These are phyloP conservation scores for Hymenoscyphus albidus DNA, from an alignment of 2,329 filamentous ascomycete genomes.

Conservation along the genomic window DNA sequence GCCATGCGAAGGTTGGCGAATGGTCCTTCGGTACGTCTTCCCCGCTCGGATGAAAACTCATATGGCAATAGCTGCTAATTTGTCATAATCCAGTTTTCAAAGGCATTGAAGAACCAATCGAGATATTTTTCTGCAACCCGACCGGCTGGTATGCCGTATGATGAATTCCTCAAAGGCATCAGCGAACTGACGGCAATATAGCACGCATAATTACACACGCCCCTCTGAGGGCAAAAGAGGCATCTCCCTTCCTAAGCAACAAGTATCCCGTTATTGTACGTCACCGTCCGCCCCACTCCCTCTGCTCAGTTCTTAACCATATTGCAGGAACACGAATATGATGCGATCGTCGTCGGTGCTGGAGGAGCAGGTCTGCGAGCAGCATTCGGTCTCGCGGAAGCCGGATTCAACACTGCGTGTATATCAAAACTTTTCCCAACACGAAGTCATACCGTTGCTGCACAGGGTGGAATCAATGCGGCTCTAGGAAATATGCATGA, in stretches of 20 bases:
- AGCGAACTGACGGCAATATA: slow-evolving; percentile 36
- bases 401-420: slow-evolving; percentile 85
- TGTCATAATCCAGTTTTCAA: slow-evolving; percentile 31
- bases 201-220: slow-evolving; percentile 83
- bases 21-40: slow-evolving; percentile 51
- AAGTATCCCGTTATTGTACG: slow-evolving; percentile 90
- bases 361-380: slow-evolving; percentile 78
- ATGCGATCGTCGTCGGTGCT: slow-evolving; percentile 89
- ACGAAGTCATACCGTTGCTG: slow-evolving; percentile 78
- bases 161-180: not conserved
- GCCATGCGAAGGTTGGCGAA: slow-evolving; percentile 58
- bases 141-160: slow-evolving; percentile 60
- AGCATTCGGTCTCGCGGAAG: slow-evolving; percentile 81
- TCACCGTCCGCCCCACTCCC: slow-evolving; percentile 5
- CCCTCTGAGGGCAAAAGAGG: slow-evolving; percentile 89
- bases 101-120: slow-evolving; percentile 53
- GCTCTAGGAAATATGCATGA: slow-evolving; percentile 94
- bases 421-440: slow-evolving; percentile 71
- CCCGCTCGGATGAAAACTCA: slow-evolving; percentile 14
- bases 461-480: slow-evolving; percentile 81
- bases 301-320: slow-evolving; percentile 19
- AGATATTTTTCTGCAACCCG: slow-evolving; percentile 85
- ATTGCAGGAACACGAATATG: slow-evolving; percentile 87
- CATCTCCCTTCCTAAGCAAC: slow-evolving; percentile 76
- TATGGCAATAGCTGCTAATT: slow-evolving; percentile 25